Evolutionary conservation across 257 asterid genomes (phyloP), one percentile per base, ranked within the genome.

Genomic region (Gardenia jasminoides): DNA sequence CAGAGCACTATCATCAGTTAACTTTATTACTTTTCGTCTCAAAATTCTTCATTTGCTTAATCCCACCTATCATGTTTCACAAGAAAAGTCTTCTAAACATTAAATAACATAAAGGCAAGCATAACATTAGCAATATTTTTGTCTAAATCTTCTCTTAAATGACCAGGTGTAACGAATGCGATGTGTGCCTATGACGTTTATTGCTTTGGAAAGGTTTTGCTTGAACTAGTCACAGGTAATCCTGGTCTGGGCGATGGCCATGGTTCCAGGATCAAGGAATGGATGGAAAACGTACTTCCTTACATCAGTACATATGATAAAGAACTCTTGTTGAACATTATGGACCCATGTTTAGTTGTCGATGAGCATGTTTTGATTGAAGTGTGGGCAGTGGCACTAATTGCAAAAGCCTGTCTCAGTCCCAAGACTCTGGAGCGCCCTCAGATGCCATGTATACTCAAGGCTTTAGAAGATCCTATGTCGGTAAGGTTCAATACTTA

Each of bases 401-500:
- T 65, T 15, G 70, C 70, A 20, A 65, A 31, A 24, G 22, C 44
- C 0, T 65, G 70, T 31, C 44, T 65, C 44, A 31, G 7, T 65
- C 48, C 72, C 72, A 67, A 11, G 50, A 28, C 48, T 33, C 16
- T 16, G 30, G 17, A 6, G 67, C 67, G 31, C 52, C 98, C 97
- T 19, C 67, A 83, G 36, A 93, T 91, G 92, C 79, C 90, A 5
- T 87, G 87, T 80, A 82, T 91, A 24, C 92, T 94, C 30, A 92
- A 88, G 80, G 97, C 94, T 24, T 59, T 92, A 54, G 96, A 93
- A 70, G 88, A 90, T 70, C 97, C 97, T 56, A 11, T 28, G 75
- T 87, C 93, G 0, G 91, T 82, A 17, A 85, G 92, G 90, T 89
- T 93, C 15, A 74, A 88, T 76, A 79, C 93, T 93, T 97, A n/a